A percentile compares a stretch with the other conserved stretches of the same genome.
Evolutionary conservation across 169 alveolate species (phyloP).

Genomic region (Condylostoma magnum): DNA sequence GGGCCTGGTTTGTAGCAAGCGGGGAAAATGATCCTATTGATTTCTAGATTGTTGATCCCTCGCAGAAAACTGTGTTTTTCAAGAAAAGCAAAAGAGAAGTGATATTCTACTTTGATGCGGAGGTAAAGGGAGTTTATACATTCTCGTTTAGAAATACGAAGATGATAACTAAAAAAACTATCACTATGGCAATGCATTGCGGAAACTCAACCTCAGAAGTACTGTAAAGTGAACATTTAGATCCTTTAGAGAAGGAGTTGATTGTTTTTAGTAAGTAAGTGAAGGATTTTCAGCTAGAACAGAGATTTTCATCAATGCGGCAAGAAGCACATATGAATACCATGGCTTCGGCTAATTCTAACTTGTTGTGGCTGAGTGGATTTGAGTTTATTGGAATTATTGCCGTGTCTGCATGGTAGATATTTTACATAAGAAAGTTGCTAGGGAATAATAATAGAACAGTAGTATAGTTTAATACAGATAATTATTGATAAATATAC

Average conservation of each 20-base stretch:
- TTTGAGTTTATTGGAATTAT: slow-evolving; percentile 38
- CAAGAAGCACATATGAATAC: slow-evolving; percentile 46
- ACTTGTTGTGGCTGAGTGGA: slow-evolving; percentile 37
- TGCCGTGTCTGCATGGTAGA: slow-evolving; percentile 46
- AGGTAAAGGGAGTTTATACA: slow-evolving; percentile 43
- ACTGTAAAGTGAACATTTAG: slow-evolving; percentile 27
- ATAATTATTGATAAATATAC: too few species aligned
- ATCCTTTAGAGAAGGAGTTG: slow-evolving; percentile 18
- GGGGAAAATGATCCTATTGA: slow-evolving; percentile 47
- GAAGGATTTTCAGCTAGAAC: slow-evolving; percentile 23
- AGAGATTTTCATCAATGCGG: slow-evolving; percentile 18
- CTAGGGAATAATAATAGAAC: slow-evolving; percentile 36
- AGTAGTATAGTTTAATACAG: too few species aligned
- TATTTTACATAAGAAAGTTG: slow-evolving; percentile 38
- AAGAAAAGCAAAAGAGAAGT: slow-evolving; percentile 48
- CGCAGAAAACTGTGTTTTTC: slow-evolving; percentile 31
- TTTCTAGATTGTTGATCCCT: slow-evolving; percentile 47
- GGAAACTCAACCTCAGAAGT: slow-evolving; percentile 54
- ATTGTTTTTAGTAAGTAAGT: neutral
- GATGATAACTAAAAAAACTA: slow-evolving; percentile 35
- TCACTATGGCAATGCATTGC: slow-evolving; percentile 52
- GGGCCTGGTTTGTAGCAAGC: slow-evolving; percentile 54
- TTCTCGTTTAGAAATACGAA: slow-evolving; percentile 40
- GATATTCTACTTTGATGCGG: slow-evolving; percentile 50
- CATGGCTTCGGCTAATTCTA: slow-evolving; percentile 30